A percentile compares a stretch with the other conserved stretches of the same genome.
Evolutionary conservation across 2,329 filamentous ascomycete species (phyloP).

Genomic region (Pseudocercospora pini-densiflorae): DNA sequence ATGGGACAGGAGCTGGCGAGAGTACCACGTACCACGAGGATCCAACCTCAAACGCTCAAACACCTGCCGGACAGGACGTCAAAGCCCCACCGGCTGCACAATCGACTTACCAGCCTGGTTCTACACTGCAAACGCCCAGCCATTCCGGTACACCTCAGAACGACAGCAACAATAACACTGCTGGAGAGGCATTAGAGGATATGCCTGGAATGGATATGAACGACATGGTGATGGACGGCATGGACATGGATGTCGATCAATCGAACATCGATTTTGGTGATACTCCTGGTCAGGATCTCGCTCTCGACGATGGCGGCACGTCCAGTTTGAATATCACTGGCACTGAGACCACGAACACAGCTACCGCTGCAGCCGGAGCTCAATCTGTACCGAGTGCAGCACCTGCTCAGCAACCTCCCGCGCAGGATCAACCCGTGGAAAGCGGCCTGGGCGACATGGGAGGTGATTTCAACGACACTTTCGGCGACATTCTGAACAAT

Average conservation of each 20-base stretch:
- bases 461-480: conserved; percentile 32
- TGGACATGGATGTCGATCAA: conserved; percentile 31
- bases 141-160: neutral
- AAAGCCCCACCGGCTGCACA: conserved; percentile 11
- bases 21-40: conserved; percentile 20
- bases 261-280: conserved; percentile 26
- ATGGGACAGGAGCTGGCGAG: conserved; percentile 6
- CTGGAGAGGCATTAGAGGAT: conserved; percentile 45
- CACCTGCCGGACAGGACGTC: conserved; percentile 6
- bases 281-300: neutral
- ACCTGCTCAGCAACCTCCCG: neutral
- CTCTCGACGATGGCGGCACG: conserved; percentile 4
- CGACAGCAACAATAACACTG: conserved; percentile 10
- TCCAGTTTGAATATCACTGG: neutral
- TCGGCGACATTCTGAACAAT: conserved; percentile 46
- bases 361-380: neutral
- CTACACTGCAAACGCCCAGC: conserved; percentile 2
- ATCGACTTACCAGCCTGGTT: conserved; percentile 1
- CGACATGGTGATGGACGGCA: conserved; percentile 30
- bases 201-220: conserved; percentile 28
- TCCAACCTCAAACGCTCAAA: conserved; percentile 12
- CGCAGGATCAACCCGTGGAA: neutral
- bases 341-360: neutral
- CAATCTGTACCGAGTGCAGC: neutral
- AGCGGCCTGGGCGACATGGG: conserved; percentile 10